These are phyloP conservation scores for Rutidosis leptorrhynchoides DNA, from an alignment of 129 eudicot species.

Conservation along the genomic window DNA sequence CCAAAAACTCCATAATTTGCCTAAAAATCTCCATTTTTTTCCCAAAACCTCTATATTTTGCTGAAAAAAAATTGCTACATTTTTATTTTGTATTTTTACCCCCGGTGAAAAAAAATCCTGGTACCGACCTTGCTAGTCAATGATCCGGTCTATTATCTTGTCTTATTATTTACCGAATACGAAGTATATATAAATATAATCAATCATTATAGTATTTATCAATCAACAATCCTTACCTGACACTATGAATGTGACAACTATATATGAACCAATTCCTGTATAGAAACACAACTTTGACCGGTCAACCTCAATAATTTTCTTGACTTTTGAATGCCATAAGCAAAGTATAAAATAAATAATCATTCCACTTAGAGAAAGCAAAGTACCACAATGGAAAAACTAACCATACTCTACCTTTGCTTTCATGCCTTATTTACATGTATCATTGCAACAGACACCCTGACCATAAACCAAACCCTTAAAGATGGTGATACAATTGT, in stretches of 20 bases:
- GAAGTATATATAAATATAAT: too few relatives aligned
- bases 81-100: too few relatives aligned
- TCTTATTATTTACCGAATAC: too few relatives aligned
- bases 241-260: neutral
- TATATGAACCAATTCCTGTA: neutral
- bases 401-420: neutral
- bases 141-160: too few relatives aligned
- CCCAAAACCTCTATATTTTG: too few relatives aligned
- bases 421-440: neutral
- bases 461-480: slow-evolving; percentile 18
- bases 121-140: too few relatives aligned
- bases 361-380: neutral
- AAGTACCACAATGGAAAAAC: neutral
- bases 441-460: slow-evolving; percentile 22
- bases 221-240: neutral
- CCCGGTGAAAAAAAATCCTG: too few relatives aligned
- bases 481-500: slow-evolving; percentile 40
- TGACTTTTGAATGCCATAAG: neutral
- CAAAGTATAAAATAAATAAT: neutral
- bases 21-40: too few relatives aligned
- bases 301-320: neutral
- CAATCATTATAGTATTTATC: too few relatives aligned
- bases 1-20: too few relatives aligned
- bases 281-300: neutral
- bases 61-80: too few relatives aligned